phyloP scores from a whole-genome alignment of 1,284 basidiomycete species.

The Heterobasidion irregulare region DNA sequence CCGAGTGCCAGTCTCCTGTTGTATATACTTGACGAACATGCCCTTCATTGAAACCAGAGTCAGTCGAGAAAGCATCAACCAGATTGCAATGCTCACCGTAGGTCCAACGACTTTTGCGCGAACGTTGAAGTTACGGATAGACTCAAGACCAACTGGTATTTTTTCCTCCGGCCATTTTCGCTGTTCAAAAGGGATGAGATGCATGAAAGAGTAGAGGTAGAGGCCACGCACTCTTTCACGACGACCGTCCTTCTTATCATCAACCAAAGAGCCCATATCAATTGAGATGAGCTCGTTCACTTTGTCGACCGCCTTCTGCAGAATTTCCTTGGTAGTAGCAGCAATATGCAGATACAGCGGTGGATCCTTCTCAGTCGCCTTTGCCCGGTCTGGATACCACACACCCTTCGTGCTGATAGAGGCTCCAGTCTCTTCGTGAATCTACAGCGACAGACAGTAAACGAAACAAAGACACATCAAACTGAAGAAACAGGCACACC shows the following conservation, averaged over 20 bases:
- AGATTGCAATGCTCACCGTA: constrained; percentile 40
- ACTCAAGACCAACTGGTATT: constrained; percentile 80
- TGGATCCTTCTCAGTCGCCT: constrained; percentile 87
- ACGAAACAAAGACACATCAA: neutral
- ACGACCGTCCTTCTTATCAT: constrained; percentile 67
- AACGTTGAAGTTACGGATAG: constrained; percentile 94
- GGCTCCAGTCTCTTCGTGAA: constrained; percentile 85
- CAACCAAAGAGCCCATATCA: constrained; percentile 85
- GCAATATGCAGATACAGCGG: constrained; percentile 93
- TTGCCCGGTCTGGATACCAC: constrained; percentile 89
- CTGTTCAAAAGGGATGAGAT: constrained; percentile 24
- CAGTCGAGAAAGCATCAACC: constrained; percentile 4
- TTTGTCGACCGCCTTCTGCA: constrained; percentile 77
- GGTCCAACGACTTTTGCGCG: constrained; percentile 97
- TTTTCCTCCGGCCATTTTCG: constrained; percentile 97
- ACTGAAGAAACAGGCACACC: constrained; percentile 37
- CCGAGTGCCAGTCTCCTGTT: constrained; percentile 90
- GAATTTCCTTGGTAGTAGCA: constrained; percentile 70
- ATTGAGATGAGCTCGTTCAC: constrained; percentile 81
- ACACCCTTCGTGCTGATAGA: constrained; percentile 87
- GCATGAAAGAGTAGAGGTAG: neutral
- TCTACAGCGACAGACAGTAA: constrained; percentile 34
- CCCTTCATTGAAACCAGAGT: constrained; percentile 39
- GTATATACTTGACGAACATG: constrained; percentile 98
- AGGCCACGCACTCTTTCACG: constrained; percentile 45